Evolutionary conservation across 805 yeast genomes (phyloP).

Genomic region (Saccharomycopsis vini): DNA sequence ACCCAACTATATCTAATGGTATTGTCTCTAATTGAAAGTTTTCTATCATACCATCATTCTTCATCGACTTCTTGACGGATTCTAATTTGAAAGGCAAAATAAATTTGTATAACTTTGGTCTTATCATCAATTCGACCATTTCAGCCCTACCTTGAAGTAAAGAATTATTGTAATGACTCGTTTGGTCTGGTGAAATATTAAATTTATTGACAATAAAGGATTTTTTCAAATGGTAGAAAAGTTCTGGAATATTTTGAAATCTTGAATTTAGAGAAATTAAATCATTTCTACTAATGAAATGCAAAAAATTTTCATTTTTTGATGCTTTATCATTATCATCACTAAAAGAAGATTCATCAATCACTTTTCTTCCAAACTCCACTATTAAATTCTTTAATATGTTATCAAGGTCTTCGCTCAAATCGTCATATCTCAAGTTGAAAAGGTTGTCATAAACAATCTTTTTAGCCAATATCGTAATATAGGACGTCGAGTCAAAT

Average conservation of each 20-base stretch:
- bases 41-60: not conserved
- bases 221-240: slow-evolving; percentile 29
- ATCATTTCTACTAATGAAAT: slow-evolving; percentile 3
- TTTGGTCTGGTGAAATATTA: slow-evolving; percentile 38
- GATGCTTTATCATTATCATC: slow-evolving; percentile 18
- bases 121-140: not conserved
- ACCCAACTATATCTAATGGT: slow-evolving; percentile 18
- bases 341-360: slow-evolving; percentile 23
- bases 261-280: slow-evolving; percentile 3
- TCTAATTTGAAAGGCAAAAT: not conserved
- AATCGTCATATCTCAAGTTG: slow-evolving; percentile 27
- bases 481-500: slow-evolving; percentile 30
- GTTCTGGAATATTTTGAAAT: slow-evolving; percentile 25
- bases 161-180: slow-evolving; percentile 32
- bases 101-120: slow-evolving; percentile 3
- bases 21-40: not conserved
- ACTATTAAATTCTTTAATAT: slow-evolving; percentile 6
- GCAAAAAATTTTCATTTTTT: slow-evolving; percentile 2
- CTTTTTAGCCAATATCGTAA: slow-evolving; percentile 27
- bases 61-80: not conserved
- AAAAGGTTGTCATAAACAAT: slow-evolving; percentile 25
- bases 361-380: slow-evolving; percentile 4
- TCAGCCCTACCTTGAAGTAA: slow-evolving; percentile 24
- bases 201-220: slow-evolving; percentile 31
- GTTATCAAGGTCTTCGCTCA: slow-evolving; percentile 24